These are phyloP conservation scores for Cryptosporidium parvum DNA, from an alignment of 169 alveolate genomes.

Conservation along the genomic window DNA sequence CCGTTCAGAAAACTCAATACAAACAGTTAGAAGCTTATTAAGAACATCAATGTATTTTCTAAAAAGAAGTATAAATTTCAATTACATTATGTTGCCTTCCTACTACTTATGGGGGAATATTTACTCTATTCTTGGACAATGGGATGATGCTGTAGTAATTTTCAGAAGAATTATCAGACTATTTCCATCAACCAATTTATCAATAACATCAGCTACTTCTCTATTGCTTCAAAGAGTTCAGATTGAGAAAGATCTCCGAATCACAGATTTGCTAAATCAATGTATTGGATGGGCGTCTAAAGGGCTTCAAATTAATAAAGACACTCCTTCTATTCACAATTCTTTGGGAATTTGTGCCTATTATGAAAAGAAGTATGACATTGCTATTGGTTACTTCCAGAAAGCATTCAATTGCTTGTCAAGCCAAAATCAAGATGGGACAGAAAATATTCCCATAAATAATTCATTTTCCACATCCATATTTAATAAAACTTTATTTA, in stretches of 20 bases:
- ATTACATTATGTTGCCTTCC: constrained; percentile 45
- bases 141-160: constrained; percentile 71
- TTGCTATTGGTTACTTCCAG: constrained; percentile 69
- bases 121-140: constrained; percentile 47
- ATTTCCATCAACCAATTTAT: constrained; percentile 42
- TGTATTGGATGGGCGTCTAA: constrained; percentile 60
- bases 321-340: constrained; percentile 31
- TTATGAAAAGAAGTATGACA: constrained; percentile 64
- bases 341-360: constrained; percentile 56
- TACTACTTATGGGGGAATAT: constrained; percentile 68
- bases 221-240: constrained; percentile 58
- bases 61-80: constrained; percentile 55
- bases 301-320: constrained; percentile 46
- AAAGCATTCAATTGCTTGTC: constrained; percentile 31
- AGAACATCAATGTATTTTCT: constrained; percentile 64
- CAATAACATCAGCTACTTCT: constrained; percentile 52
- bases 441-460: background rate
- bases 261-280: constrained; percentile 32
- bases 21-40: constrained; percentile 33
- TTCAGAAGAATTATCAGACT: constrained; percentile 60
- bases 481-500: background rate
- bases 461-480: constrained; percentile 3
- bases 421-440: background rate
- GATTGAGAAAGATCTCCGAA: constrained; percentile 33
- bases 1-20: background rate